phyloP scores from a whole-genome alignment of 805 yeast genomes.

The Myxozyma geophila region DNA sequence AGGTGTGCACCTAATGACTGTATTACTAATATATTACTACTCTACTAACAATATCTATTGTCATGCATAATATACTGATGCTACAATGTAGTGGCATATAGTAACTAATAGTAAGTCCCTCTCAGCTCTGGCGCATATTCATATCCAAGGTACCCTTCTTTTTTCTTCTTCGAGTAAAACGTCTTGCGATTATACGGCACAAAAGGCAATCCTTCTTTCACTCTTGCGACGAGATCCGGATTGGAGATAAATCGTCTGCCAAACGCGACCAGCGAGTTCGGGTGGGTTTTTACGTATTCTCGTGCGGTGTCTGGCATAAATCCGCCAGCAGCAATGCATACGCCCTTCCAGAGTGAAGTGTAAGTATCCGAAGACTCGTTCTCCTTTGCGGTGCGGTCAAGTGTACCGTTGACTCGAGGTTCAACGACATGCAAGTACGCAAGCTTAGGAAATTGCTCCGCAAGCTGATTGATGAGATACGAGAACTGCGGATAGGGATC shows the following conservation, averaged over 20 bases:
- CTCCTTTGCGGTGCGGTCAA: slow-evolving; percentile 18
- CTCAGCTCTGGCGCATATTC: slow-evolving; percentile 20
- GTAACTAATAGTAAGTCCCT: slow-evolving; percentile 18
- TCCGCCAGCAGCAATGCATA: slow-evolving; percentile 36
- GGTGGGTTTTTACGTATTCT: slow-evolving; percentile 14
- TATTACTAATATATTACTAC: too few species aligned
- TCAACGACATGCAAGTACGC: slow-evolving; percentile 54
- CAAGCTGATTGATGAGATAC: slow-evolving; percentile 51
- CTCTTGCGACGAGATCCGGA: slow-evolving; percentile 58
- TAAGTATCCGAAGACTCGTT: slow-evolving; percentile 14
- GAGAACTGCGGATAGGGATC: slow-evolving; percentile 50
- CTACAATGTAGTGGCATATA: background rate
- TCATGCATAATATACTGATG: too few species aligned
- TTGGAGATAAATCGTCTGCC: slow-evolving; percentile 60
- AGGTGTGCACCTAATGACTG: too few species aligned
- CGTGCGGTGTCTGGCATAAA: slow-evolving; percentile 28
- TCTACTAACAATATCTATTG: background rate
- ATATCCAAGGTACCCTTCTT: slow-evolving; percentile 20
- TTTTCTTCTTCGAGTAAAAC: slow-evolving; percentile 47
- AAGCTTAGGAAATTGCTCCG: slow-evolving; percentile 47
- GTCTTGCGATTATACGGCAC: slow-evolving; percentile 54
- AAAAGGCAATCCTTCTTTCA: slow-evolving; percentile 50
- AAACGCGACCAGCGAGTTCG: slow-evolving; percentile 45
- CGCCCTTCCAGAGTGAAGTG: slow-evolving; percentile 24
- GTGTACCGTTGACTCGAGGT: slow-evolving; percentile 49